A percentile compares a stretch with the other conserved stretches of the same genome.
Evolutionary conservation across 2,329 filamentous ascomycete genomes (phyloP).

Genomic region (Fusarium denticulatum): DNA sequence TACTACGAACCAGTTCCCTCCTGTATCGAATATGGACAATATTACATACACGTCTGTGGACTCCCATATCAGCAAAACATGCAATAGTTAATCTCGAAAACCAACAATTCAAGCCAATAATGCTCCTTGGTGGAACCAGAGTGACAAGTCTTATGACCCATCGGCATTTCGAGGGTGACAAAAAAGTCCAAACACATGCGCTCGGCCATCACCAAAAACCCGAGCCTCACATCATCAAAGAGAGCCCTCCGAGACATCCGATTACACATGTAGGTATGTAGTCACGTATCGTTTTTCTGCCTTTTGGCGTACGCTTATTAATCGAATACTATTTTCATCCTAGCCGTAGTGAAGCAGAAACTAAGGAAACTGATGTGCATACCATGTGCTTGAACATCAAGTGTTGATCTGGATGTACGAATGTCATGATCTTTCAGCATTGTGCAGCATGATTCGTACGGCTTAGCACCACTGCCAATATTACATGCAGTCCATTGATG

Average conservation of each 20-base stretch:
- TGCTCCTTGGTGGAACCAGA: not conserved
- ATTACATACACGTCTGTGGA: no score
- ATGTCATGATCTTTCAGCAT: not conserved
- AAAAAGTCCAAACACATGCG: not conserved
- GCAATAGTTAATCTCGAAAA: not conserved
- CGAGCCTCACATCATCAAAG: not conserved
- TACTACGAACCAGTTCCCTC: not conserved
- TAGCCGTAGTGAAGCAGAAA: not conserved
- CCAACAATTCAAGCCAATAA: not conserved
- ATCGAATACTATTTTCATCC: not conserved
- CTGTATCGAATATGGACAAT: not conserved
- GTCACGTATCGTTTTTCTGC: not conserved
- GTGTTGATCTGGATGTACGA: not conserved
- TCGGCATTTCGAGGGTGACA: not conserved
- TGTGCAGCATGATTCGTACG: not conserved
- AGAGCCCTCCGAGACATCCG: constrained; percentile 10
- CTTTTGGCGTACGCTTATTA: not conserved
- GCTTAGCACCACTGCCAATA: not conserved
- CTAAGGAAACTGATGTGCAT: not conserved
- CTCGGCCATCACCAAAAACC: constrained; percentile 12
- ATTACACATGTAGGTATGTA: not conserved
- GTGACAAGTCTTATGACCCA: not conserved
- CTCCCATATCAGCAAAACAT: not conserved
- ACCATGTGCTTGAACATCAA: not conserved
- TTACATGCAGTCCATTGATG: not conserved